These are phyloP conservation scores for Wickerhamiella kurtzmanii DNA, from an alignment of 805 yeast genomes.

Conservation along the genomic window DNA sequence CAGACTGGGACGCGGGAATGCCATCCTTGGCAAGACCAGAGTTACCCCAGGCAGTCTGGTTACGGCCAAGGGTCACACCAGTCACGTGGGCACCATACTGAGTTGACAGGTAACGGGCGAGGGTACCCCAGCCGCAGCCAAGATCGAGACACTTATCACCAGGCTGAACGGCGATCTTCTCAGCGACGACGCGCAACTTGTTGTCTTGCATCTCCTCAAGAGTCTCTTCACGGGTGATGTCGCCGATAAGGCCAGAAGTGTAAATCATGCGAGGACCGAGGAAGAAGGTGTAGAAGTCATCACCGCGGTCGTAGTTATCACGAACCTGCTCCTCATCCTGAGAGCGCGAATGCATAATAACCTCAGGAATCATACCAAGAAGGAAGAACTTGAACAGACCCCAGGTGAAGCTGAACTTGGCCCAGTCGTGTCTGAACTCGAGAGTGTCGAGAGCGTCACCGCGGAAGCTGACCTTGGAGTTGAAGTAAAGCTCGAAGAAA, in stretches of 20 bases:
- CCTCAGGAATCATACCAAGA: conserved; percentile 85
- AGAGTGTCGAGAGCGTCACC: conserved; percentile 75
- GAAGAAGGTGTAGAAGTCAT: conserved; percentile 88
- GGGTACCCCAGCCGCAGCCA: conserved; percentile 96
- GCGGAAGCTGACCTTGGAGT: conserved; percentile 69
- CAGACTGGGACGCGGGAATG: conserved; percentile 52
- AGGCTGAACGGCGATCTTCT: conserved; percentile 57
- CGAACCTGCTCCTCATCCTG: conserved; percentile 96
- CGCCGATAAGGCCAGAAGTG: conserved; percentile 73
- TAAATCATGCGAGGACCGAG: conserved; percentile 90
- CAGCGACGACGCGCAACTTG: conserved; percentile 76
- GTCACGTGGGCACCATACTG: conserved; percentile 77
- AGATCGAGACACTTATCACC: conserved; percentile 71
- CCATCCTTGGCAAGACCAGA: conserved; percentile 55
- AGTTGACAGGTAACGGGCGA: conserved; percentile 70
- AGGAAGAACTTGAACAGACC: conserved; percentile 67
- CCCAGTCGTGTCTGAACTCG: conserved; percentile 90
- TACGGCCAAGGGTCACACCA: conserved; percentile 79
- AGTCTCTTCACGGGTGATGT: conserved; percentile 56
- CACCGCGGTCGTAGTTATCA: conserved; percentile 93
- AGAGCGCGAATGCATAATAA: conserved; percentile 77
- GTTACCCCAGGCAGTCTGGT: conserved; percentile 86
- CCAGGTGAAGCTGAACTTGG: conserved; percentile 62
- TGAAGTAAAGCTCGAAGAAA: conserved; percentile 78
- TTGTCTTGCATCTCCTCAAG: conserved; percentile 69